Conservation (phyloP, 176 grass and related monocot species). For the Raddia guianensis region DNA sequence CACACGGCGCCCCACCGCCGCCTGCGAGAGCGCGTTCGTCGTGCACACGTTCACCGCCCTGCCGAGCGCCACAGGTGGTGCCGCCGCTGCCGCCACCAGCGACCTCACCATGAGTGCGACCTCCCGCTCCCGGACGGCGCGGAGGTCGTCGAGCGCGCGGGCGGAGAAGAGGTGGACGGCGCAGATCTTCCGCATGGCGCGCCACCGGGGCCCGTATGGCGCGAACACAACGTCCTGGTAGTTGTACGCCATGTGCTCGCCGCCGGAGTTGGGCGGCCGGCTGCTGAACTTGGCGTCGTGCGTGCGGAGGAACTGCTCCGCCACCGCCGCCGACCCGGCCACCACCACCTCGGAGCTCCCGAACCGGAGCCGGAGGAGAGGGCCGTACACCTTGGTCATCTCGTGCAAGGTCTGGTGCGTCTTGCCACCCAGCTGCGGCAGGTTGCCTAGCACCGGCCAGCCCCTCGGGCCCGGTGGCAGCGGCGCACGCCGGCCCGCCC, state of each 20-base stretch:
- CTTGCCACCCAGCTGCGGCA: conserved; percentile 73
- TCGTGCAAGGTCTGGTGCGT: conserved; percentile 64
- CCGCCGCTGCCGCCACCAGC: background rate
- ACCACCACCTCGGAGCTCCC: conserved; percentile 62
- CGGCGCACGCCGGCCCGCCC: background rate
- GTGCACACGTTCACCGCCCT: conserved; percentile 55
- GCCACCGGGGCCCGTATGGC: conserved; percentile 71
- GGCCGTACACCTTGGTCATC: conserved; percentile 54
- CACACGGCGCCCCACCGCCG: conserved; percentile 57
- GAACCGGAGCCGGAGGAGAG: conserved; percentile 63
- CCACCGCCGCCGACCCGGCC: conserved; percentile 46
- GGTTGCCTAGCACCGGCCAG: conserved; percentile 78
- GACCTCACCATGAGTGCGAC: conserved; percentile 46
- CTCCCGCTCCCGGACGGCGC: conserved; percentile 50
- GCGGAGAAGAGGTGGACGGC: conserved; percentile 65
- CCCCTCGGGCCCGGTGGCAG: conserved; percentile 67
- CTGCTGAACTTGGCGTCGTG: conserved; percentile 73
- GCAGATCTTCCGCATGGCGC: conserved; percentile 65
- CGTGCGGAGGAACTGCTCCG: conserved; percentile 61
- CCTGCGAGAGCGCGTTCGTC: conserved; percentile 65
- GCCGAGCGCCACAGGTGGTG: conserved; percentile 31
- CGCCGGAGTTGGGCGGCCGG: conserved; percentile 68
- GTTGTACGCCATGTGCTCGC: conserved; percentile 79
- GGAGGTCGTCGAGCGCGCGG: conserved; percentile 58
- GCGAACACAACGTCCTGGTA: conserved; percentile 85